Evolutionary conservation across 2,329 filamentous ascomycete species (phyloP).

Genomic region (Fusarium chlamydosporum): DNA sequence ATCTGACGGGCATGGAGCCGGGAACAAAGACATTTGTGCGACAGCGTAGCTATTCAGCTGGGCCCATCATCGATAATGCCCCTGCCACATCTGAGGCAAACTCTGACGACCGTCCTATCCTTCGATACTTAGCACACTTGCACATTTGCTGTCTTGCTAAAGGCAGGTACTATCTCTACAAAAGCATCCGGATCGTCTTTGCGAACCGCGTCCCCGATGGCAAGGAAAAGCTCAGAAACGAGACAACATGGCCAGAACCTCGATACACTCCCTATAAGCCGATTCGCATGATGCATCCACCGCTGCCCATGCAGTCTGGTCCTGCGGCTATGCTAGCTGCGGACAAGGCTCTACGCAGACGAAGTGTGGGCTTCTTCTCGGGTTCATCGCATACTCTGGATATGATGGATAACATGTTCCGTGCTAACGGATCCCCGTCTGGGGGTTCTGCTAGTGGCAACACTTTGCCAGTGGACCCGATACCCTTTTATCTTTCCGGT

Average conservation of each 20-base stretch:
- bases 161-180: conserved; percentile 90
- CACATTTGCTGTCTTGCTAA: conserved; percentile 91
- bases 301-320: conserved; percentile 55
- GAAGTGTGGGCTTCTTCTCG: conserved; percentile 67
- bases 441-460: conserved; percentile 50
- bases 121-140: conserved; percentile 92
- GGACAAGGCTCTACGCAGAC: conserved; percentile 71
- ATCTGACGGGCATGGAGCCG: conserved; percentile 90
- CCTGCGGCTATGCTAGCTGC: conserved; percentile 66
- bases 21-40: conserved; percentile 97
- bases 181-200: conserved; percentile 93
- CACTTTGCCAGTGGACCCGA: conserved; percentile 62
- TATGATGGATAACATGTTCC: conserved; percentile 52
- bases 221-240: conserved; percentile 91
- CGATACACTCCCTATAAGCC: conserved; percentile 88
- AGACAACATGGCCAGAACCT: conserved; percentile 90
- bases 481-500: conserved; percentile 63
- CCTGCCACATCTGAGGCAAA: conserved; percentile 53
- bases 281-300: conserved; percentile 65
- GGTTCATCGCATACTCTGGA: conserved; percentile 56
- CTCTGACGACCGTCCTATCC: conserved; percentile 72
- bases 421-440: conserved; percentile 22
- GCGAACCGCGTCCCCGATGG: conserved; percentile 96
- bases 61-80: conserved; percentile 81
- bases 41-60: conserved; percentile 91